Conservation (phyloP, 371 early-diverging fungal genomes). For the Apophysomyces trapeziformis region DNA sequence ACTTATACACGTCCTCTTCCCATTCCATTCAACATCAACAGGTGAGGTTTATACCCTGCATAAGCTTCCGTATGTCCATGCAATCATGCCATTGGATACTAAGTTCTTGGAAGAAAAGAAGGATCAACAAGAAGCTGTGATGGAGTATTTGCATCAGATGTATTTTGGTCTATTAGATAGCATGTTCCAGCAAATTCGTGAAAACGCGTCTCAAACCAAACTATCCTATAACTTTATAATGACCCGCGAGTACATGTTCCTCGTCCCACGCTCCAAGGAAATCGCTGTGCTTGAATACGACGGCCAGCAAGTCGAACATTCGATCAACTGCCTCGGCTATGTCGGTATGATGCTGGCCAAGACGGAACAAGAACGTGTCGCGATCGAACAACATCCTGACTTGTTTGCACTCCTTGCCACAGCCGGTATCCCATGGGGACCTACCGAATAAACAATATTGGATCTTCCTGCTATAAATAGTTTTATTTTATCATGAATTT, state of each 20-base stretch:
- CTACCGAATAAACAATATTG: slow-evolving; percentile 13
- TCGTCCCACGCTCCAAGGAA: slow-evolving; percentile 69
- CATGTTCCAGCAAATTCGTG: slow-evolving; percentile 55
- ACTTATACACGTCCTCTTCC: slow-evolving; percentile 2
- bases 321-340: slow-evolving; percentile 74
- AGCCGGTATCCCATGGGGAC: slow-evolving; percentile 33
- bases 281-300: slow-evolving; percentile 25
- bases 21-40: neutral
- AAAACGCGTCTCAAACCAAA: slow-evolving; percentile 13
- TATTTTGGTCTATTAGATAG: slow-evolving; percentile 54
- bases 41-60: slow-evolving; percentile 52
- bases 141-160: slow-evolving; percentile 51
- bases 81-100: slow-evolving; percentile 44
- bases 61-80: slow-evolving; percentile 51
- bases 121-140: slow-evolving; percentile 24
- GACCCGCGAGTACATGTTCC: slow-evolving; percentile 73
- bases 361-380: slow-evolving; percentile 53
- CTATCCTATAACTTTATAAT: slow-evolving; percentile 71
- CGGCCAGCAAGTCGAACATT: slow-evolving; percentile 31
- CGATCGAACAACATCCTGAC: slow-evolving; percentile 44
- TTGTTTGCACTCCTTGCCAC: slow-evolving; percentile 39
- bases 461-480: neutral
- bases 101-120: slow-evolving; percentile 29
- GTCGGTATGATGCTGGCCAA: slow-evolving; percentile 71
- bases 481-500: no score